phyloP scores from a whole-genome alignment of 2,329 filamentous ascomycete species.

The Pseudocercospora fijiensis region DNA sequence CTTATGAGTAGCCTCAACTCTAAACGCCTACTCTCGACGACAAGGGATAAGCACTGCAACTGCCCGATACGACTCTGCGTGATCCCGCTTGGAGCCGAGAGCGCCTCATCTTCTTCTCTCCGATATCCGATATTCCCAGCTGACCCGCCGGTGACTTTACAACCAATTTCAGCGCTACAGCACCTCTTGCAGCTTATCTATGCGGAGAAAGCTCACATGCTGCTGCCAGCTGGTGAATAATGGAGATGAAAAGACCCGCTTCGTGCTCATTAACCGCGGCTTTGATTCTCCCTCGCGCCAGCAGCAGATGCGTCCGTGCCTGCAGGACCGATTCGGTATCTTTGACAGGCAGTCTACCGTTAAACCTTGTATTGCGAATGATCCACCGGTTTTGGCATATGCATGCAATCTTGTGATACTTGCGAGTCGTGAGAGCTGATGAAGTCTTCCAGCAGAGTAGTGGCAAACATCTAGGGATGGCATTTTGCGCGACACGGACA shows the following conservation, averaged over 20 bases:
- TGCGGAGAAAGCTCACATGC: slow-evolving; percentile 1
- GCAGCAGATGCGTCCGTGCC: slow-evolving; percentile 2
- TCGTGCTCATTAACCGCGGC: background rate
- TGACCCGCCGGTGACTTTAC: slow-evolving; percentile 4
- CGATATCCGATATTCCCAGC: background rate
- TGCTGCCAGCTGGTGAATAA: background rate
- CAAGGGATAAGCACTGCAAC: slow-evolving; percentile 24
- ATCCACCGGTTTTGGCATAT: slow-evolving; percentile 20
- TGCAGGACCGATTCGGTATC: background rate
- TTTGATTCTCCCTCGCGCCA: background rate
- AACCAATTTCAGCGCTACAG: background rate
- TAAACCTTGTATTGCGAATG: slow-evolving; percentile 9
- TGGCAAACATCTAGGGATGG: background rate
- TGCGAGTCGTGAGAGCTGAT: slow-evolving; percentile 5
- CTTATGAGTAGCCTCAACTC: slow-evolving; percentile 28
- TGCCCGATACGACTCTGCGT: slow-evolving; percentile 26
- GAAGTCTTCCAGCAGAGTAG: slow-evolving; percentile 8
- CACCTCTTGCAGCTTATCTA: background rate
- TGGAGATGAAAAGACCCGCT: background rate
- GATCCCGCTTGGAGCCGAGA: slow-evolving; percentile 9
- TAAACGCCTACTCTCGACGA: slow-evolving; percentile 17
- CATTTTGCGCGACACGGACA: slow-evolving; percentile 10
- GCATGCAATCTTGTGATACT: background rate
- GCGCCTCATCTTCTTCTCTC: slow-evolving; percentile 16
- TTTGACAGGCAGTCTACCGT: slow-evolving; percentile 10